Percentiles rank a stretch among this genome's conserved stretches.
These are phyloP conservation scores for Jatropha curcas DNA, from an alignment of 345 rosid species.

Conservation along the genomic window DNA sequence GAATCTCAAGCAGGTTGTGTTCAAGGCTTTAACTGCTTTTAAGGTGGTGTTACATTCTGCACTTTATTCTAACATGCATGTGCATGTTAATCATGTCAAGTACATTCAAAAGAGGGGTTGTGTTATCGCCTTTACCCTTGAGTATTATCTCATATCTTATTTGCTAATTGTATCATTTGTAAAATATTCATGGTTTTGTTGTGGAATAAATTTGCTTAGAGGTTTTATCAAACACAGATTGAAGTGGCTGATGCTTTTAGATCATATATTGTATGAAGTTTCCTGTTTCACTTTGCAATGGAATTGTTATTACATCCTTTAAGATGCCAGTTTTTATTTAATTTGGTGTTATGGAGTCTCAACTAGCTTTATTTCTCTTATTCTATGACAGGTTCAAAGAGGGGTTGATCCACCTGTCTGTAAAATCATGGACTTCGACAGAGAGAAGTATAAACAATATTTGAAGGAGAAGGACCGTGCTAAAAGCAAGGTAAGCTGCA, in stretches of 20 bases:
- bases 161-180: background rate
- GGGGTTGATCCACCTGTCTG: constrained; percentile 59
- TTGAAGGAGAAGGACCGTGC: constrained; percentile 49
- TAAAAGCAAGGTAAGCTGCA: constrained; percentile 49
- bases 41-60: background rate
- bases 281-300: background rate
- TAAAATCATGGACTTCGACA: constrained; percentile 57
- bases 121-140: background rate
- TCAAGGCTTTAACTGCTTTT: background rate
- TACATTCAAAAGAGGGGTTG: background rate
- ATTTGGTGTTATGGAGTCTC: background rate
- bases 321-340: background rate
- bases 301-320: background rate
- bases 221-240: background rate
- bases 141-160: background rate
- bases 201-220: background rate
- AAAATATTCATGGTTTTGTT: background rate
- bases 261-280: background rate
- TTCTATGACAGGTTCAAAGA: constrained; percentile 46
- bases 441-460: constrained; percentile 36
- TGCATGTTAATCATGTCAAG: background rate
- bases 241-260: background rate
- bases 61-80: background rate
- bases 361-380: background rate
- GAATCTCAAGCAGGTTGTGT: no score